phyloP scores from a whole-genome alignment of 345 rosid species.

The Psidium guajava region DNA sequence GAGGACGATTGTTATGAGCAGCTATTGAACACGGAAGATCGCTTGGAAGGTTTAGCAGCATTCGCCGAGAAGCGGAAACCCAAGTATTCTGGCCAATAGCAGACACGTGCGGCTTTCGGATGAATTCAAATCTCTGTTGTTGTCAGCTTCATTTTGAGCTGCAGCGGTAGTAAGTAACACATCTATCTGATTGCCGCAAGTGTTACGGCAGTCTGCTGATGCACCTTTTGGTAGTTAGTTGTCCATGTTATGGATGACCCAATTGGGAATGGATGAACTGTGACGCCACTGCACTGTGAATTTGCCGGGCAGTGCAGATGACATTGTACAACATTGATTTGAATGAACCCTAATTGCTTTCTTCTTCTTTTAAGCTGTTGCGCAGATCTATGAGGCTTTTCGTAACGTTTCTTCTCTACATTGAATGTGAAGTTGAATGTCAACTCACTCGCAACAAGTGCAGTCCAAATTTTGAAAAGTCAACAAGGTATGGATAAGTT shows the following conservation, averaged over 20 bases:
- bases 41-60: slow-evolving; percentile 84
- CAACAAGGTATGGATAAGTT: background rate
- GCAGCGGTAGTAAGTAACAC: background rate
- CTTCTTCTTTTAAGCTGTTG: background rate
- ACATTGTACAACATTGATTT: background rate
- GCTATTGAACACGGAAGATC: slow-evolving; percentile 53
- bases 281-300: background rate
- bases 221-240: background rate
- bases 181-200: background rate
- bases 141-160: background rate
- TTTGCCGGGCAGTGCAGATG: background rate
- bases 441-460: background rate
- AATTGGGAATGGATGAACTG: background rate
- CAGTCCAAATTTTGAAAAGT: background rate
- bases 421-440: background rate
- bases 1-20: slow-evolving; percentile 72
- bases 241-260: background rate
- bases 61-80: slow-evolving; percentile 89
- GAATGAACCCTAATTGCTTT: background rate
- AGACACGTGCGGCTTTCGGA: background rate
- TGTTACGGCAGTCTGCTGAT: background rate
- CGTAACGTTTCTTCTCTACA: background rate
- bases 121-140: background rate
- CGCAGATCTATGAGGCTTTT: background rate
- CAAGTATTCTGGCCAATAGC: slow-evolving; percentile 39